Evolutionary conservation across 805 yeast genomes (phyloP).

Genomic region (Danielia reshetovae): DNA sequence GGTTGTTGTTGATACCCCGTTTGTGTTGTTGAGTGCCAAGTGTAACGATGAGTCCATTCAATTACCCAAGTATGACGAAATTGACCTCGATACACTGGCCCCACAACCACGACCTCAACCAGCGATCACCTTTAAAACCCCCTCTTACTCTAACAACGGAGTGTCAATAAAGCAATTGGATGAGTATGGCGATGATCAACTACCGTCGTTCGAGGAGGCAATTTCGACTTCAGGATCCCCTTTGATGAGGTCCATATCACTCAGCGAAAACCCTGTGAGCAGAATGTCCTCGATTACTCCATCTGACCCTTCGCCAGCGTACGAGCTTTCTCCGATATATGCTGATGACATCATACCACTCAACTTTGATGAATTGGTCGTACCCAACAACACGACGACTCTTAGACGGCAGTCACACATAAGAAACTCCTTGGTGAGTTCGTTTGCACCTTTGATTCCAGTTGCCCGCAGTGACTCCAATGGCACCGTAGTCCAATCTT

Average conservation of each 20-base stretch:
- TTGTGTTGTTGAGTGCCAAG: slow-evolving; percentile 43
- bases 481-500: neutral
- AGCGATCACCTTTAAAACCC: slow-evolving; percentile 35
- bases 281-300: slow-evolving; percentile 29
- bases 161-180: slow-evolving; percentile 27
- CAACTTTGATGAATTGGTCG: slow-evolving; percentile 29
- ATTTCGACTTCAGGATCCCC: slow-evolving; percentile 42
- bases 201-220: slow-evolving; percentile 69
- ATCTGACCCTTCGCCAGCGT: slow-evolving; percentile 31
- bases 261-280: slow-evolving; percentile 37
- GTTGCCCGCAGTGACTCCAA: slow-evolving; percentile 1
- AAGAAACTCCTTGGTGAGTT: slow-evolving; percentile 26
- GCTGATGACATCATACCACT: slow-evolving; percentile 1
- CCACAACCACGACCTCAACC: slow-evolving; percentile 11
- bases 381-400: slow-evolving; percentile 5
- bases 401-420: slow-evolving; percentile 19
- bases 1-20: slow-evolving; percentile 76
- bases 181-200: slow-evolving; percentile 20
- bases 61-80: slow-evolving; percentile 37
- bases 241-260: slow-evolving; percentile 32
- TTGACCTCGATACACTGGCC: slow-evolving; percentile 6
- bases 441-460: slow-evolving; percentile 26
- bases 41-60: slow-evolving; percentile 39
- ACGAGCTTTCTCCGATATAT: slow-evolving; percentile 10
- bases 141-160: slow-evolving; percentile 30